phyloP scores from a whole-genome alignment of 768 basidiomycete genomes.

The Collybiopsis luxurians region DNA sequence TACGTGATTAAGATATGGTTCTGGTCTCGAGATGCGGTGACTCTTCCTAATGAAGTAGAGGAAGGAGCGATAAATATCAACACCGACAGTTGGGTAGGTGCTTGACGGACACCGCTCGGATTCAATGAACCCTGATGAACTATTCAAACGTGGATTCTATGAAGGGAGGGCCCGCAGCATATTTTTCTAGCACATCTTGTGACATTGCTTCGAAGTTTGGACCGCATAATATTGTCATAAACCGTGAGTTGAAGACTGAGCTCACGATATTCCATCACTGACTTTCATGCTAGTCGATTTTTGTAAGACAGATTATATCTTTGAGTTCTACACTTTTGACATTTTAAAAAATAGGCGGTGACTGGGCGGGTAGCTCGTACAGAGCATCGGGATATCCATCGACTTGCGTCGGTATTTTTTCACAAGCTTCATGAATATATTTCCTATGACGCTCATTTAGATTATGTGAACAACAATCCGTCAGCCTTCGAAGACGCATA shows the following conservation, averaged over 20 bases:
- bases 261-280: too few relatives aligned
- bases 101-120: too few relatives aligned
- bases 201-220: constrained; percentile 55
- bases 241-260: too few relatives aligned
- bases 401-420: constrained; percentile 45
- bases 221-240: constrained; percentile 61
- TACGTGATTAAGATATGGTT: constrained; percentile 67
- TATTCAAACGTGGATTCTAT: background rate
- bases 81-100: constrained; percentile 56
- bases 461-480: constrained; percentile 61
- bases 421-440: background rate
- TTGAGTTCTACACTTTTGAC: too few relatives aligned
- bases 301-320: constrained; percentile 22
- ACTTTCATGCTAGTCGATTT: constrained; percentile 22
- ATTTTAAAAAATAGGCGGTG: constrained; percentile 39
- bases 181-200: constrained; percentile 59
- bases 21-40: constrained; percentile 54
- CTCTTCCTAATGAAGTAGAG: constrained; percentile 47
- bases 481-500: constrained; percentile 56
- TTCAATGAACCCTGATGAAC: too few relatives aligned
- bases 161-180: constrained; percentile 55
- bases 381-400: constrained; percentile 46
- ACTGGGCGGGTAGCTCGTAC: constrained; percentile 55
- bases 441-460: constrained; percentile 21
- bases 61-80: constrained; percentile 37